Percentiles rank a stretch among this genome's conserved stretches.
Conservation (phyloP, 2,329 filamentous ascomycete species). For the Fusarium scirpi region DNA sequence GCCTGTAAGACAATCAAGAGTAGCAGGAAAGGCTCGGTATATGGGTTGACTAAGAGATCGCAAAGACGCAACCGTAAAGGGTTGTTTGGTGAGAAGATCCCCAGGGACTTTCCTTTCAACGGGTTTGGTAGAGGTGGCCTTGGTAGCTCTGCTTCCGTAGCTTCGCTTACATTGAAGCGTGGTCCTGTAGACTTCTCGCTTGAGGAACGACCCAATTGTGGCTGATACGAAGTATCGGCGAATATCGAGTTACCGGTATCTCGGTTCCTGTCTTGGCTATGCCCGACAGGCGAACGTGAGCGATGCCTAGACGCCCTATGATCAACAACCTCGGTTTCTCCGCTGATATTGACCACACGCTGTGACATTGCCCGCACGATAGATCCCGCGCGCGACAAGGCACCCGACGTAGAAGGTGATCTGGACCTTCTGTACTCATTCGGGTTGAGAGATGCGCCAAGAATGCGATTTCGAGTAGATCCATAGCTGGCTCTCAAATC, state of each 20-base stretch:
- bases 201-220: conserved; percentile 59
- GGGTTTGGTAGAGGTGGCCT: conserved; percentile 69
- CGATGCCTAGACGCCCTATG: conserved; percentile 73
- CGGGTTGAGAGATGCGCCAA: conserved; percentile 68
- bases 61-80: conserved; percentile 79
- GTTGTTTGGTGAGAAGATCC: conserved; percentile 85
- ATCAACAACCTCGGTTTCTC: conserved; percentile 87
- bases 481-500: conserved; percentile 69
- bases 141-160: conserved; percentile 24
- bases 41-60: conserved; percentile 85
- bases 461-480: conserved; percentile 64
- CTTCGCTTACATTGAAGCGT: conserved; percentile 35
- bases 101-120: conserved; percentile 85
- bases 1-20: conserved; percentile 90
- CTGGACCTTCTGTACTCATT: conserved; percentile 67
- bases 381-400: conserved; percentile 76
- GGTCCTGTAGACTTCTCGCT: conserved; percentile 58
- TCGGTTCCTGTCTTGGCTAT: conserved; percentile 47
- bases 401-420: conserved; percentile 72
- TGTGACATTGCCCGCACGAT: conserved; percentile 92
- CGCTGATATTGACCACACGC: conserved; percentile 96
- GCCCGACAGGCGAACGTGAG: conserved; percentile 67
- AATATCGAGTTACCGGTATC: conserved; percentile 52
- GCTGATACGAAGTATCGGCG: conserved; percentile 64
- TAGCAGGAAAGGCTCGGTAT: conserved; percentile 87